Evolutionary conservation across 306 rosid species (phyloP).

Genomic region (Crataegus laevigata): DNA sequence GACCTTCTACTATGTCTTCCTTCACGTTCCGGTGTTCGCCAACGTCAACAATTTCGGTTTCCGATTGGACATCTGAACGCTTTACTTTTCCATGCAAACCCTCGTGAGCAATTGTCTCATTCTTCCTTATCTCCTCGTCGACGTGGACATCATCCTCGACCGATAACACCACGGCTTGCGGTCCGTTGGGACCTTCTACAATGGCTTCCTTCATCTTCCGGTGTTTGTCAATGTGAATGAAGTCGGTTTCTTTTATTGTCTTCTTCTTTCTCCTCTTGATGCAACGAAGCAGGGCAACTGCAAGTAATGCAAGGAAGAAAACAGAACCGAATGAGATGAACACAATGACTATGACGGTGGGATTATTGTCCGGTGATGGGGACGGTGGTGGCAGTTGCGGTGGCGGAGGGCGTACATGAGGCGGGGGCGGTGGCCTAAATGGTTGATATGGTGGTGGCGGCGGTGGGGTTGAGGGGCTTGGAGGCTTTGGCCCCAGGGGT

Average conservation of each 20-base stretch:
- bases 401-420: constrained; percentile 19
- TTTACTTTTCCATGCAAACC: constrained; percentile 23
- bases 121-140: constrained; percentile 37
- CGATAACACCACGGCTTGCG: constrained; percentile 23
- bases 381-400: constrained; percentile 41
- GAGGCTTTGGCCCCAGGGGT: neutral
- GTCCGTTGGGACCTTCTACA: constrained; percentile 54
- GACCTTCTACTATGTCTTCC: constrained; percentile 44
- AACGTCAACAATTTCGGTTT: constrained; percentile 31
- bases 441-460: constrained; percentile 22
- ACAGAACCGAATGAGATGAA: constrained; percentile 49
- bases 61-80: constrained; percentile 17
- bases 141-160: constrained; percentile 70
- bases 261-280: constrained; percentile 52
- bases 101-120: constrained; percentile 10
- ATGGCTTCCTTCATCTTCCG: constrained; percentile 40
- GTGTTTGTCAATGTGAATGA: constrained; percentile 56
- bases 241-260: constrained; percentile 37
- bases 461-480: neutral
- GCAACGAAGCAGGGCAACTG: constrained; percentile 43
- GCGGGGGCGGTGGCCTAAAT: constrained; percentile 36
- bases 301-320: constrained; percentile 49
- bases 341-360: constrained; percentile 47
- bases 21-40: constrained; percentile 49
- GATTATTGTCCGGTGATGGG: constrained; percentile 42